phyloP scores from a whole-genome alignment of 371 early-diverging fungal genomes.

The Globomyces sp. region DNA sequence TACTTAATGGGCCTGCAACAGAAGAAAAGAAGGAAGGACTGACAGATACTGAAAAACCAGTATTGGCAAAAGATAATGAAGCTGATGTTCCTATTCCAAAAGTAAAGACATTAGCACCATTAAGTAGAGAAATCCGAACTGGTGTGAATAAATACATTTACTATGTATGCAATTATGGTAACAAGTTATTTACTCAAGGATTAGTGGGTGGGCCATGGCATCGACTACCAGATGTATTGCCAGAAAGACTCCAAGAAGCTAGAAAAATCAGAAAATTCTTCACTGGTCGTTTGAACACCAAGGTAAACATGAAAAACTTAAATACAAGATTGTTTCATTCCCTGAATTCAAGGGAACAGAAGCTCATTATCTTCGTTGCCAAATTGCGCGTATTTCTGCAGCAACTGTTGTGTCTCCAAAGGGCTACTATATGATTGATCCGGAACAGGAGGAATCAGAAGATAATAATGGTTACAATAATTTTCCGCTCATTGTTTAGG shows the following conservation, averaged over 20 bases:
- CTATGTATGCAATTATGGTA: slow-evolving; percentile 47
- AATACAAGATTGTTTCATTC: slow-evolving; percentile 41
- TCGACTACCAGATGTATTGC: slow-evolving; percentile 52
- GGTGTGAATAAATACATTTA: slow-evolving; percentile 61
- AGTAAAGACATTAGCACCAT: slow-evolving; percentile 28
- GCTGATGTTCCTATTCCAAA: slow-evolving; percentile 39
- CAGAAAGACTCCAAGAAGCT: slow-evolving; percentile 46
- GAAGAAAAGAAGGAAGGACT: slow-evolving; percentile 16
- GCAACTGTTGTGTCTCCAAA: slow-evolving; percentile 52
- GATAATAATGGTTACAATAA: slow-evolving; percentile 35
- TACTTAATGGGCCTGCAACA: slow-evolving; percentile 20
- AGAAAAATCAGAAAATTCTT: slow-evolving; percentile 49
- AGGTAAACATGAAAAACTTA: slow-evolving; percentile 25
- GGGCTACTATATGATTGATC: slow-evolving; percentile 57
- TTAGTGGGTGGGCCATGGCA: slow-evolving; percentile 50
- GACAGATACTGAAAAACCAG: slow-evolving; percentile 4
- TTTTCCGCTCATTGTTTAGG: slow-evolving; percentile 17
- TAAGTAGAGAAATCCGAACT: slow-evolving; percentile 37
- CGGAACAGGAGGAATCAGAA: slow-evolving; percentile 44
- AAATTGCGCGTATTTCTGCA: slow-evolving; percentile 56
- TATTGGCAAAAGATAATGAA: slow-evolving; percentile 23
- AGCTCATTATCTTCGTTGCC: slow-evolving; percentile 56
- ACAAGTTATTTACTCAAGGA: neutral
- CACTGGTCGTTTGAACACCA: slow-evolving; percentile 46
- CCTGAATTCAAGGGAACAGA: slow-evolving; percentile 52